Conservation (phyloP, 306 rosid genomes). For the Castanea crenata region DNA sequence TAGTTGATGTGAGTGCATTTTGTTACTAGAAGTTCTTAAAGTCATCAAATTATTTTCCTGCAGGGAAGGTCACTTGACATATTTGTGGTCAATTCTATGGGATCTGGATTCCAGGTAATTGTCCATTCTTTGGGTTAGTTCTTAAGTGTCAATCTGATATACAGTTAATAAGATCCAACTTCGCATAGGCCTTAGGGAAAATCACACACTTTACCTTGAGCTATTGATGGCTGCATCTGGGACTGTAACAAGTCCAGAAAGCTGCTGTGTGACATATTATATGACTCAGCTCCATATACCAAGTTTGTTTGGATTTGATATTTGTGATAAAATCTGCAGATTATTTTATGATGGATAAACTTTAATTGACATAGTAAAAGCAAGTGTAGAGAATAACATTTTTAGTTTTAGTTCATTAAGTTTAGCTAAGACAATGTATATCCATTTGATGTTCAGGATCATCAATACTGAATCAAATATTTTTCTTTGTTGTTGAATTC, state of each 20-base stretch:
- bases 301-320: background rate
- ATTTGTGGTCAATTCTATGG: conserved; percentile 94
- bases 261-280: background rate
- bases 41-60: conserved; percentile 30
- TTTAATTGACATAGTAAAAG: background rate
- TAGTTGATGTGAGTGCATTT: conserved; percentile 10
- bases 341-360: background rate
- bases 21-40: conserved; percentile 13
- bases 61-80: conserved; percentile 90
- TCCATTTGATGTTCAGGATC: conserved; percentile 18
- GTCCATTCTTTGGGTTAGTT: background rate
- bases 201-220: background rate
- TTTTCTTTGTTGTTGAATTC: conserved; percentile 5
- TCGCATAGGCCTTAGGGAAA: background rate
- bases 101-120: conserved; percentile 87
- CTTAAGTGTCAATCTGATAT: background rate
- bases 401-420: conserved; percentile 6
- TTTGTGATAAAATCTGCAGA: background rate
- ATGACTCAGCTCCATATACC: background rate
- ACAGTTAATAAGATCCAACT: background rate
- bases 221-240: background rate
- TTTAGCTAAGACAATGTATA: conserved; percentile 6
- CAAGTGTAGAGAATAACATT: background rate
- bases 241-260: background rate
- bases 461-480: conserved; percentile 1